Conservation (phyloP, 2,329 filamentous ascomycete genomes). For the Fusarium oligoseptatum region DNA sequence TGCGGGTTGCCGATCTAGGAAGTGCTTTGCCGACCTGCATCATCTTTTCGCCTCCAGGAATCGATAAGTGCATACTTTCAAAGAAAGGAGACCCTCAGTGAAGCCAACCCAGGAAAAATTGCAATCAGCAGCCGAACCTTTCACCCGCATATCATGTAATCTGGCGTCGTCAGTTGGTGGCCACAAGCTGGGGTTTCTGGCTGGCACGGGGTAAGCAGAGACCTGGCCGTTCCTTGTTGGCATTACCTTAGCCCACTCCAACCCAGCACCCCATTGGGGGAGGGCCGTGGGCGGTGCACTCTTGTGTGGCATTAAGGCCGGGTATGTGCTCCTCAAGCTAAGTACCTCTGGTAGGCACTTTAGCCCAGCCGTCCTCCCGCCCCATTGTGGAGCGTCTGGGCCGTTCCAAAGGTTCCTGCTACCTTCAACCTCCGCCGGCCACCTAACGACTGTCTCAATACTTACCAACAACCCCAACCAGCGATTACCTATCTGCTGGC, state of each 20-base stretch:
- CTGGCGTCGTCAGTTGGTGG: constrained; percentile 8
- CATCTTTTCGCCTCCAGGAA: background rate
- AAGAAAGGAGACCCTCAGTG: background rate
- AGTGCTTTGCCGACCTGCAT: background rate
- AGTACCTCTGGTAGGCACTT: constrained; percentile 11
- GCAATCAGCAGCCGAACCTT: background rate
- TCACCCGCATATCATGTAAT: background rate
- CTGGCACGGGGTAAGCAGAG: constrained; percentile 6
- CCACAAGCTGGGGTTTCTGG: background rate
- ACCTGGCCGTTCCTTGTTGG: background rate
- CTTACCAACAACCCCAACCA: constrained; percentile 10
- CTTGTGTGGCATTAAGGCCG: constrained; percentile 13
- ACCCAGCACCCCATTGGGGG: constrained; percentile 4
- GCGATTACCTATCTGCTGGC: constrained; percentile 9
- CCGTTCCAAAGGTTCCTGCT: constrained; percentile 25
- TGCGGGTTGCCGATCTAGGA: background rate
- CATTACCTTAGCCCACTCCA: background rate
- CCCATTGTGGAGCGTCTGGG: constrained; percentile 31
- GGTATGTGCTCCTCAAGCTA: constrained; percentile 11
- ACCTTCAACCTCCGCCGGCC: constrained; percentile 32
- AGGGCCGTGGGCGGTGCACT: constrained; percentile 10
- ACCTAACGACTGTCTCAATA: constrained; percentile 22
- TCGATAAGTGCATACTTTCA: background rate
- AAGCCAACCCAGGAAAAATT: background rate
- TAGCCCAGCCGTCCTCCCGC: constrained; percentile 29